These are phyloP conservation scores for Candida tammaniensis DNA, from an alignment of 805 yeast species.

Conservation along the genomic window DNA sequence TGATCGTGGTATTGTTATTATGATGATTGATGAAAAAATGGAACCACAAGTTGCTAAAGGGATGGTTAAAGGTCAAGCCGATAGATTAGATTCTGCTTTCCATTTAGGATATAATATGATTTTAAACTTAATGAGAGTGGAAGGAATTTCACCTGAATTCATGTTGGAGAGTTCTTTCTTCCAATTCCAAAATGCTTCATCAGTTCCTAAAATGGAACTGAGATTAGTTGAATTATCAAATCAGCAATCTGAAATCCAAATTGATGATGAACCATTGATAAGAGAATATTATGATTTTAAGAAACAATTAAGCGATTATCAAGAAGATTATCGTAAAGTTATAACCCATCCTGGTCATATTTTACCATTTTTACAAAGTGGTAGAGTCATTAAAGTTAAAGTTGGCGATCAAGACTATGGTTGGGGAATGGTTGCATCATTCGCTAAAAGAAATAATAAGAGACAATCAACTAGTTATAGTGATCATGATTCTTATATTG, in stretches of 20 bases:
- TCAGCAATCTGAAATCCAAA: constrained; percentile 45
- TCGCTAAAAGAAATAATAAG: constrained; percentile 65
- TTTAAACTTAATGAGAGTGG: constrained; percentile 91
- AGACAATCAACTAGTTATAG: constrained; percentile 55
- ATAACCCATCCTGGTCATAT: constrained; percentile 89
- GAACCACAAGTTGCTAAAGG: constrained; percentile 99
- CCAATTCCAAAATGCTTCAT: constrained; percentile 91
- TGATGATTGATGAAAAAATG: constrained; percentile 99
- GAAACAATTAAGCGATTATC: constrained; percentile 67
- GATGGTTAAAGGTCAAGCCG: constrained; percentile 99
- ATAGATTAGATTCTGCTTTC: constrained; percentile 94
- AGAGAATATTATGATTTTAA: constrained; percentile 81
- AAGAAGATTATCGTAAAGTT: constrained; percentile 73
- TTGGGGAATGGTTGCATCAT: constrained; percentile 91
- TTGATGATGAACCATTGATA: constrained; percentile 73
- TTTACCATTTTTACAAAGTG: constrained; percentile 81
- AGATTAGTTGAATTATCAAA: constrained; percentile 54
- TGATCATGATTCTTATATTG: constrained; percentile 88
- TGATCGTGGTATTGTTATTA: constrained; percentile 97
- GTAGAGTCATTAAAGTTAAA: constrained; percentile 73
- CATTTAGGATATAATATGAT: constrained; percentile 98
- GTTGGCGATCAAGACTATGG: constrained; percentile 73
- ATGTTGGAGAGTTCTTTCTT: constrained; percentile 92
- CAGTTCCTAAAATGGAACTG: constrained; percentile 81
- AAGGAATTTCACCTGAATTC: constrained; percentile 96